Conservation (phyloP, 2,329 filamentous ascomycete species). For the Colletotrichum falcatum region DNA sequence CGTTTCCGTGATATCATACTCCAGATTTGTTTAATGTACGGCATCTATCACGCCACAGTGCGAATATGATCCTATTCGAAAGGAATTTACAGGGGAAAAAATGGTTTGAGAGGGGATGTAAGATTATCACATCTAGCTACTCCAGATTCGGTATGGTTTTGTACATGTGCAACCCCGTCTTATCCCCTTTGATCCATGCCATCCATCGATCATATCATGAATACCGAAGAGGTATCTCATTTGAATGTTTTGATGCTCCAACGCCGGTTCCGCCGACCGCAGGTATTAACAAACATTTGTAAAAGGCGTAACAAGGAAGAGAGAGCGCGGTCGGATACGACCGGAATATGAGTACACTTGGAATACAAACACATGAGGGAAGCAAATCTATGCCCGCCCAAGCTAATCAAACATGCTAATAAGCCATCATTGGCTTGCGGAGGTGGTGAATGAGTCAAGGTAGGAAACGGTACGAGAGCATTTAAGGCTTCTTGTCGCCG, state of each 20-base stretch:
- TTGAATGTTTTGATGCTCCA: slow-evolving; percentile 63
- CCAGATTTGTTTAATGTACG: neutral
- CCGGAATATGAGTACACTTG: slow-evolving; percentile 64
- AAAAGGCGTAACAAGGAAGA: slow-evolving; percentile 53
- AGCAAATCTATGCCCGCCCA: slow-evolving; percentile 50
- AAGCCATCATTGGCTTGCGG: slow-evolving; percentile 4
- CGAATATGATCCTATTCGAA: neutral
- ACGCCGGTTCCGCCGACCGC: slow-evolving; percentile 62
- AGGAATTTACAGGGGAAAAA: neutral
- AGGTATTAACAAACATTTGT: slow-evolving; percentile 59
- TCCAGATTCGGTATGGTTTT: slow-evolving; percentile 56
- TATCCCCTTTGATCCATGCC: slow-evolving; percentile 55
- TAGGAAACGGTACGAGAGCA: slow-evolving; percentile 47
- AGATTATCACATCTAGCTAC: slow-evolving; percentile 63
- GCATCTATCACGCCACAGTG: too few species aligned
- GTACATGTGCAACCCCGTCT: slow-evolving; percentile 59
- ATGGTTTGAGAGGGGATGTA: slow-evolving; percentile 67
- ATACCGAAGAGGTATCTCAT: slow-evolving; percentile 56
- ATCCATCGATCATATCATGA: slow-evolving; percentile 59
- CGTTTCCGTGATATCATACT: neutral
- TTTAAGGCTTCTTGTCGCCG: slow-evolving; percentile 74
- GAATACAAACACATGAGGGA: slow-evolving; percentile 57
- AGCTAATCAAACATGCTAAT: slow-evolving; percentile 48
- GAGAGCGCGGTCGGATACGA: slow-evolving; percentile 45
- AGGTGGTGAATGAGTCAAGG: slow-evolving; percentile 10